Evolutionary conservation across 1,284 basidiomycete genomes (phyloP), one percentile per base, ranked within the genome.

Genomic region (Boletus semigastroideus): DNA sequence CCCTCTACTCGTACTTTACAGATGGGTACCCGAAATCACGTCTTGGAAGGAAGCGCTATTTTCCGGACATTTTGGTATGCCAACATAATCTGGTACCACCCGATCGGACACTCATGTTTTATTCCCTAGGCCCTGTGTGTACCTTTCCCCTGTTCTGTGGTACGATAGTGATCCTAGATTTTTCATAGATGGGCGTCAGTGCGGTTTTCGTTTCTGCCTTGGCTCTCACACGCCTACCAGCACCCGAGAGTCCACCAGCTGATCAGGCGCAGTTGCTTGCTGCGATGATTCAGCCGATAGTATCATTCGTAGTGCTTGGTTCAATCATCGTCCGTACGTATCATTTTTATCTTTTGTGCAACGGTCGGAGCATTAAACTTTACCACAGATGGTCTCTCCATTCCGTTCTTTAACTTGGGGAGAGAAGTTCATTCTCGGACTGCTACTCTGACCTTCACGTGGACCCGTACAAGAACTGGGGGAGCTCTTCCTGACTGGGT

Each of bases 201-300:
- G 93, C 93, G 4, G 76, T 96, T 40, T 97, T 95, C 66, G 86
- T 96, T 46, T 86, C 90, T 0, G 90, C 86, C 0, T 71, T 95
- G 25, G 92, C 92, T 3, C 68, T 85, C 5, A 78, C 77, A 36
- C 82, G 82, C 54, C 75, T 96, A 1, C 86, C 89, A 2, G 70
- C 66, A 19, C 83, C 88, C 0, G 68, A 72, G 1, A 64, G 71
- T 45, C 78, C 87, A 0, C 88, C 89, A 0, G 72, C 76, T 42
- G 78, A 74, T 36, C 84, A 91, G 62, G 77, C 84, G 33, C 88
- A 94, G 59, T 61, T 84, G 7, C 76, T 96, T 16, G 80, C 86
- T 1, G 78, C 83, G 10, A 78, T 74, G 12, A 76, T 95, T 16
- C 83, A 90, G 56, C 89, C 92, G 1, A 85, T 96, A 42, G 88